These are phyloP conservation scores for Tetracladium maxilliforme DNA, from an alignment of 2,329 filamentous ascomycete species.

Conservation along the genomic window DNA sequence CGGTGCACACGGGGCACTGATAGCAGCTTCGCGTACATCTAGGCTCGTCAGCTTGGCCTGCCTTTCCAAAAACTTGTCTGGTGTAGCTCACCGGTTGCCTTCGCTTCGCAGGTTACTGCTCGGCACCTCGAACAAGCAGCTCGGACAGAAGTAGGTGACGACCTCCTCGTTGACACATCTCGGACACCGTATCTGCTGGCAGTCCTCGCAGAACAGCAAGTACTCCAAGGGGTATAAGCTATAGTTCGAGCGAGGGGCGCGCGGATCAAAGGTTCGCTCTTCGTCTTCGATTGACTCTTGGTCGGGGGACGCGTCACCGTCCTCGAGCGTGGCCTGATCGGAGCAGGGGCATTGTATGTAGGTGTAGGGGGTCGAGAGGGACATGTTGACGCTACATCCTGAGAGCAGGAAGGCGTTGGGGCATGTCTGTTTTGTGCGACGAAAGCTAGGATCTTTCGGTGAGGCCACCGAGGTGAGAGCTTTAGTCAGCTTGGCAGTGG, in stretches of 20 bases:
- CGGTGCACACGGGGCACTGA: slow-evolving; percentile 80
- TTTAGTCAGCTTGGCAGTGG: too few species aligned
- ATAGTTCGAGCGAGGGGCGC: slow-evolving; percentile 73
- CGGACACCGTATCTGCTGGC: slow-evolving; percentile 87
- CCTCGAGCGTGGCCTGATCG: slow-evolving; percentile 24
- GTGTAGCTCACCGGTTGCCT: slow-evolving; percentile 60
- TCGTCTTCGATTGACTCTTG: slow-evolving; percentile 45
- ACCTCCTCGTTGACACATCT: slow-evolving; percentile 89
- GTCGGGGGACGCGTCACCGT: slow-evolving; percentile 14
- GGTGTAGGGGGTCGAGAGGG: slow-evolving; percentile 42
- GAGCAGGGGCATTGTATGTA: slow-evolving; percentile 55
- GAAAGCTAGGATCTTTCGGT: too few species aligned
- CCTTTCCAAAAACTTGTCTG: neutral
- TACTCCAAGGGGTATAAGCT: slow-evolving; percentile 88
- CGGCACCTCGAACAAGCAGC: slow-evolving; percentile 89
- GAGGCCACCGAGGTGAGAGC: too few species aligned
- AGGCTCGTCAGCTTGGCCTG: neutral
- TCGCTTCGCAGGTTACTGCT: slow-evolving; percentile 86
- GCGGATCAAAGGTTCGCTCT: slow-evolving; percentile 73
- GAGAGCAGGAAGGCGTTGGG: too few species aligned
- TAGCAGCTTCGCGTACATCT: slow-evolving; percentile 93
- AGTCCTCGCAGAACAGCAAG: slow-evolving; percentile 93
- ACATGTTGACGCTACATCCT: too few species aligned
- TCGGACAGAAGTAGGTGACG: slow-evolving; percentile 88
- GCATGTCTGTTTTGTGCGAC: too few species aligned